Conservation (phyloP, 208 protist species). For the Wallacemonas sp. region DNA sequence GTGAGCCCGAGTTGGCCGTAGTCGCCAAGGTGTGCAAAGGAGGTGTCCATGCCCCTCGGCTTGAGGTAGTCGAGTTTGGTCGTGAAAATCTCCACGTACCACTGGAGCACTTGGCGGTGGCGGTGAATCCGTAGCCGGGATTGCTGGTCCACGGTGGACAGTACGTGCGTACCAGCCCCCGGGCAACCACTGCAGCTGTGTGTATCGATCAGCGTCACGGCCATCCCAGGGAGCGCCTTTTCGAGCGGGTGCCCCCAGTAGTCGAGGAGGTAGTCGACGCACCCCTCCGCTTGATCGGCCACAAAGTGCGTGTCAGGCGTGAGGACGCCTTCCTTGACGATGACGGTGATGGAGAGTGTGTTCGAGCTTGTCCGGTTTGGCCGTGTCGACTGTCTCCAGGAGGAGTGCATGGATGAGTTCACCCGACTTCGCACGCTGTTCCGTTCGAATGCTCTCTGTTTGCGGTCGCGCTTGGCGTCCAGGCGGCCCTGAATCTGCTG, state of each 20-base stretch:
- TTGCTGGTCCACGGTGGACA: constrained; percentile 55
- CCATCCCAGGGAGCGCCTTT: constrained; percentile 74
- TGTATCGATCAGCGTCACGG: constrained; percentile 83
- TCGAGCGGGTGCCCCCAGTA: constrained; percentile 73
- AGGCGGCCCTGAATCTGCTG: constrained; percentile 53
- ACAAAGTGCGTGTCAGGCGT: constrained; percentile 82
- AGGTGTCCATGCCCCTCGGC: constrained; percentile 75
- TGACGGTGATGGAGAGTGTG: constrained; percentile 65
- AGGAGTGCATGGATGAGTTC: constrained; percentile 39
- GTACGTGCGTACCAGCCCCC: constrained; percentile 70
- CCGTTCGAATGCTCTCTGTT: constrained; percentile 30
- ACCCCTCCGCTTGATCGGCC: constrained; percentile 82
- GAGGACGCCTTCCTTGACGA: constrained; percentile 83
- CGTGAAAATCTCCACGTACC: constrained; percentile 83
- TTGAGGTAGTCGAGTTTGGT: constrained; percentile 63
- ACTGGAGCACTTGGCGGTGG: constrained; percentile 83
- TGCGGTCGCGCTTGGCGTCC: constrained; percentile 33
- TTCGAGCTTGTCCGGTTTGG: constrained; percentile 80
- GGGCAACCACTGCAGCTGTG: constrained; percentile 82
- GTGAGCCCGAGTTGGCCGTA: constrained; percentile 80
- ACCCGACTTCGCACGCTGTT: constrained; percentile 42
- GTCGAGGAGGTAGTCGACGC: constrained; percentile 78
- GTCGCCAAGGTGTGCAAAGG: constrained; percentile 83
- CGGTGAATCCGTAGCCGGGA: constrained; percentile 58
- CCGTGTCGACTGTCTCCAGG: constrained; percentile 30